Evolutionary conservation across 768 basidiomycete genomes (phyloP), one percentile per base, ranked within the genome.

Genomic region (Leccinum barrowsii): DNA sequence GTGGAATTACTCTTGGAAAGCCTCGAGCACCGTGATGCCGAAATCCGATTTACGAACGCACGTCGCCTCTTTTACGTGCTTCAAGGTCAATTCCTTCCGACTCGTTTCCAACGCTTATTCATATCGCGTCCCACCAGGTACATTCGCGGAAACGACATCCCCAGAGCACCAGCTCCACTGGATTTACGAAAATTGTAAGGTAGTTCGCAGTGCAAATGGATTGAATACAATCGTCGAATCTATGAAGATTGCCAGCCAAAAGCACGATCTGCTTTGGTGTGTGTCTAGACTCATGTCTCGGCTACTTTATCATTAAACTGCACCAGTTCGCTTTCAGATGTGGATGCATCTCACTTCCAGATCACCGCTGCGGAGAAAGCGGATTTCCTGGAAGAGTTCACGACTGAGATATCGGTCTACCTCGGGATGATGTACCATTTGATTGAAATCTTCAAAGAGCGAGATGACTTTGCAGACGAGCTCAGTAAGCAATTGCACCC

Each of bases 391-490:
- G 94, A 97, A 67, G 94, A 97, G 75, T 84, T 95, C 52, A 85
- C 92, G 50, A 93, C 90, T 5, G 94, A 97, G 71, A 83, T 97
- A 57, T 92, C 92, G 8, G 86, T 94, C n/a, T 92, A 93, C 67
- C 82, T 98, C 30, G 94, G 92, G 8, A 92, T 98, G 86, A 76
- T 98, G 47, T 99, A 98, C 71, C 94, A 97, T 70, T 75, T 98
- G 55, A 87, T 98, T 13, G 96, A 98, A 75, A 82, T 94, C 26
- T 94, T 93, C 74, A 90, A 96, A 69, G 87, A 89, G 3, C 90
- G 97, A 63, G 93, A 95, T 58, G 87, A 94, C 65, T 98, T 98
- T 71, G 94, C 92, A 2, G 94, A 97, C 65, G 96, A 98, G 74
- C 78, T 98, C 50, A 98, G 96, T 97, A 74, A 79, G 95, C 19